A percentile compares a stretch with the other conserved stretches of the same genome.
Evolutionary conservation across 768 basidiomycete genomes (phyloP).

Genomic region (Daedaleopsis nitida): DNA sequence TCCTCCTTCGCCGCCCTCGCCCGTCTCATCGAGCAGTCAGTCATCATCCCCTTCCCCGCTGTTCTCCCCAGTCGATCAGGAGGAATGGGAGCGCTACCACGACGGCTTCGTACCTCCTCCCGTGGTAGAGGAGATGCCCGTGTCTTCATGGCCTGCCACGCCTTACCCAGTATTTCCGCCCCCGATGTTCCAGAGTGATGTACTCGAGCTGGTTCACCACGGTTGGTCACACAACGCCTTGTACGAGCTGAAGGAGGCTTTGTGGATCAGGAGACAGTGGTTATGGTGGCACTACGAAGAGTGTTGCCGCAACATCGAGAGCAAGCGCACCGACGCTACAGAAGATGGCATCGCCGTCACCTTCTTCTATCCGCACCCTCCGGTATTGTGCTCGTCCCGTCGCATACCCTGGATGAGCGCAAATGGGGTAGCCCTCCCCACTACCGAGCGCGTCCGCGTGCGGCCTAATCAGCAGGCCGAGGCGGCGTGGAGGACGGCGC

Average conservation of each 20-base stretch:
- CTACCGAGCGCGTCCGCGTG: background rate
- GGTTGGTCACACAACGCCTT: slow-evolving; percentile 1
- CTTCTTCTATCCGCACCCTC: background rate
- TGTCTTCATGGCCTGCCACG: background rate
- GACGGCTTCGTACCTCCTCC: slow-evolving; percentile 11
- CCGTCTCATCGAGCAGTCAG: slow-evolving; percentile 5
- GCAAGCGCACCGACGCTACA: background rate
- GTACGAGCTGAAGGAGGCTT: background rate
- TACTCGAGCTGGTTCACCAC: background rate
- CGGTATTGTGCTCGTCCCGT: background rate
- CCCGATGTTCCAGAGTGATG: background rate
- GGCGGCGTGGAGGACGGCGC: background rate
- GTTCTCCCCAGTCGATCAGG: slow-evolving; percentile 1
- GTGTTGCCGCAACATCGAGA: background rate
- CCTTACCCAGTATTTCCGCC: background rate
- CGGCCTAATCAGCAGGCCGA: background rate
- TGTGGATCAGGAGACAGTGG: background rate
- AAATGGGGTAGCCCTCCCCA: background rate
- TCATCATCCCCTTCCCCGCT: background rate
- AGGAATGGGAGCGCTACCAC: slow-evolving; percentile 3
- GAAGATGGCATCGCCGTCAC: background rate
- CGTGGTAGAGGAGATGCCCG: background rate
- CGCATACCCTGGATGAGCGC: background rate
- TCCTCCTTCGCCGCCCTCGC: slow-evolving; percentile 16
- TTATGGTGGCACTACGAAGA: slow-evolving; percentile 5